Evolutionary conservation across 1,284 basidiomycete genomes (phyloP), one percentile per base, ranked within the genome.

Genomic region (Microbotryum intermedium): DNA sequence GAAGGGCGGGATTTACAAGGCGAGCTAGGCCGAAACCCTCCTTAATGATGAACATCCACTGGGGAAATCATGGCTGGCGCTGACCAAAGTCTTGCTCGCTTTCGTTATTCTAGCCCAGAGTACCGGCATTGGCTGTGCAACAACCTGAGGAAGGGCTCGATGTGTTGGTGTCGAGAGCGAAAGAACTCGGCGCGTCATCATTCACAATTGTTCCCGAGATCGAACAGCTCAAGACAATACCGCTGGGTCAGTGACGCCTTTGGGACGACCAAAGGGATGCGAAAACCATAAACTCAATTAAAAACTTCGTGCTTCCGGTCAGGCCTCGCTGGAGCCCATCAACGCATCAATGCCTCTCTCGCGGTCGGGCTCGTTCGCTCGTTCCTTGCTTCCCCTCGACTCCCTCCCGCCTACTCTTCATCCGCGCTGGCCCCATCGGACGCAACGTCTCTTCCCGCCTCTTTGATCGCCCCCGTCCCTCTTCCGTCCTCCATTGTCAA

Each of bases 1-100:
- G 73, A 99, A 99, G 74, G 90, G 87, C 28, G 95, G 95, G 1
- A 98, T 99, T 58, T 98, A 88, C 77, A 99, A 99, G 80, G 85
- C 83, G 62, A 29, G 72, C 51, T 39, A 16, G 13, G 34, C 13
- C 34, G 34, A 39, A 39, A 34, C 34, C 0, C 8, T 13, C 9
- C 34, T 3, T 11, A 34, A 34, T 9, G 10, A 13, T 3, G 9
- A 34, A 34, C 34, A 5, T 30, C 29, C 29, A 30, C 29, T 4
- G 16, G 18, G 34, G 18, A 18, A 4, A 6, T 39, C 13, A 18
- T 16, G 3, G 13, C 34, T 11, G 3, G 18, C 34, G n/a, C 29
- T n/a, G 26, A 20, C 25, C 25, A 8, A 10, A 10, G 29, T 34
- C 6, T 0, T 6, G 26, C 21, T 13, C 2, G 1, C 20, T 23